Evolutionary conservation across 2,329 filamentous ascomycete species (phyloP).

Genomic region (Lojkania enalia): DNA sequence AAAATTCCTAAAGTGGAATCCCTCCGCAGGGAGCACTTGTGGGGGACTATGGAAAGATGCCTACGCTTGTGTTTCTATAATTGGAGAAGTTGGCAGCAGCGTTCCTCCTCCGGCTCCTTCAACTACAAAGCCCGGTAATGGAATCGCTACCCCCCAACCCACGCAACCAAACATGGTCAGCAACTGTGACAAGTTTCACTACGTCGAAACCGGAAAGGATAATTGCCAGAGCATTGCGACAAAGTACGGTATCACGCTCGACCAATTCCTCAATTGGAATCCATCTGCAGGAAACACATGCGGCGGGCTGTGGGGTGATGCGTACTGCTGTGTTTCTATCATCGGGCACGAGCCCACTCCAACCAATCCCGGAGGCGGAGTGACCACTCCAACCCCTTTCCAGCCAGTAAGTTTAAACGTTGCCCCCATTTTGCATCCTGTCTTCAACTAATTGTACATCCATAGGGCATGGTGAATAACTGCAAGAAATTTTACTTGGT

Average conservation of each 20-base stretch:
- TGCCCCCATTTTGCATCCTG: too few relatives aligned
- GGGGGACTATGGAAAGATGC: slow-evolving; percentile 12
- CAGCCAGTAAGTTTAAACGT: background rate
- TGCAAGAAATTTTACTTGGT: slow-evolving; percentile 4
- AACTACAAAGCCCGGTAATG: slow-evolving; percentile 8
- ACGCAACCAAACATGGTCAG: slow-evolving; percentile 10
- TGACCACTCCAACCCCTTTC: background rate
- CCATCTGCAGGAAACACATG: slow-evolving; percentile 10
- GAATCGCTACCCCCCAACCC: slow-evolving; percentile 7
- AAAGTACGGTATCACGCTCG: slow-evolving; percentile 9
- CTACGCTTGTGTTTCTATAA: slow-evolving; percentile 16
- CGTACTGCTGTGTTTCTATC: background rate
- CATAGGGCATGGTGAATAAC: slow-evolving; percentile 3
- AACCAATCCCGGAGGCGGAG: background rate
- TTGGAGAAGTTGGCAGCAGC: slow-evolving; percentile 1
- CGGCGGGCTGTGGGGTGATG: slow-evolving; percentile 9
- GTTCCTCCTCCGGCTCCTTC: background rate
- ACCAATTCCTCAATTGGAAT: slow-evolving; percentile 19
- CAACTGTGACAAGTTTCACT: slow-evolving; percentile 14
- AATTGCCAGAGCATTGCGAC: slow-evolving; percentile 7
- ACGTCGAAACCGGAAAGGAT: slow-evolving; percentile 4
- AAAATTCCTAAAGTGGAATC: slow-evolving; percentile 18
- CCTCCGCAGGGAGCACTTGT: slow-evolving; percentile 5
- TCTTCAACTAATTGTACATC: background rate
- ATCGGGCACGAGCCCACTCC: background rate